phyloP scores from a whole-genome alignment of 257 asterid species.

The Paulownia fortunei region DNA sequence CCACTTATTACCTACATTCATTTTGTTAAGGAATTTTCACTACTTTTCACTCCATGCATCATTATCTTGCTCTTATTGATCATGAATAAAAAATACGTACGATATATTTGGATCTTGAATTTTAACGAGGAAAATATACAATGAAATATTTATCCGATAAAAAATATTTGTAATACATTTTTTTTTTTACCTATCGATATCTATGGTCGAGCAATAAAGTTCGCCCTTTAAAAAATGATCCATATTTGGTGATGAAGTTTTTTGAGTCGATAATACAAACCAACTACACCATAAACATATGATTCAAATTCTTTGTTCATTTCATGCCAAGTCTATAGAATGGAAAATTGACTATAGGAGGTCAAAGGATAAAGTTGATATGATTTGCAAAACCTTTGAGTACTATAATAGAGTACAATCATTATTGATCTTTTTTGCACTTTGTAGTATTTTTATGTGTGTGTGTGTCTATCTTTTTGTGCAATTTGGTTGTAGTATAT shows the following conservation, averaged over 20 bases:
- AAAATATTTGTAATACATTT: no score
- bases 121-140: not conserved
- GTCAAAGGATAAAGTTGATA: slow-evolving; percentile 33
- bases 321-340: not conserved
- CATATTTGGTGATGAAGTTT: no score
- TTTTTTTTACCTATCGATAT: not conserved
- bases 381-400: slow-evolving; percentile 17
- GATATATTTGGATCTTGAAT: no score
- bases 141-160: no score
- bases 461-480: not conserved
- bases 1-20: not conserved
- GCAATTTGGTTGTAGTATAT: not conserved
- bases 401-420: not conserved
- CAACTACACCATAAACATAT: no score
- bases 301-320: not conserved
- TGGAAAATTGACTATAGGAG: not conserved
- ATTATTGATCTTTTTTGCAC: slow-evolving; percentile 9
- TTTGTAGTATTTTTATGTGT: not conserved
- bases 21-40: not conserved
- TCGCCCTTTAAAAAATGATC: no score
- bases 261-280: no score
- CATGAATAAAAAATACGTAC: not conserved
- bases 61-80: no score
- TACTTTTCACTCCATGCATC: no score
- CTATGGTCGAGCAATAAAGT: no score